Base-by-base conservation (phyloP, 2,329 filamentous ascomycete genomes). In the Penicillium hordei region DNA sequence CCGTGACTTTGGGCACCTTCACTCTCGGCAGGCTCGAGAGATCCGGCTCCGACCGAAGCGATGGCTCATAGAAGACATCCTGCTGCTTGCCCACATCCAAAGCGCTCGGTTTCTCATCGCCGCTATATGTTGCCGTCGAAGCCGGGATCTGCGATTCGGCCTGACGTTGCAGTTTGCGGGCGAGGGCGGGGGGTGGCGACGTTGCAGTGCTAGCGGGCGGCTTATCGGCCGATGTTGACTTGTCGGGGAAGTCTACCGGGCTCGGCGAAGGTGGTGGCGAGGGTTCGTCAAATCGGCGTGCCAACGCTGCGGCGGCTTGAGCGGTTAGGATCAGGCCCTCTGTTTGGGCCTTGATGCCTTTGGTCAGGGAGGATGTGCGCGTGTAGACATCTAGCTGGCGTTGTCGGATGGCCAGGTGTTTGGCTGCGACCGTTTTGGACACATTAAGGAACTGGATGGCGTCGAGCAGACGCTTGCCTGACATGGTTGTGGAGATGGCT, bases 361-460 rank as follows among this genome's bases (percentile, higher is more conserved):
- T 86, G 29, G 85, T 83, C 48, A 90, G 72, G 31, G 83, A 84
- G 2, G 87, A 89, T 0, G 87, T 89, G 63, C 82, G 80, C 49
- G 77, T 85, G 72, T 84, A 89, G 48, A 85, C 73, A 69, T 88
- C 83, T 65, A 87, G 76, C 70, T 89, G 86, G 54, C 82, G 80
- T 53, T 81, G 78, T 23, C 85, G 84, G 48, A 88, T 79, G 42
- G 76, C 77, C 56, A 86, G 72, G 69, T 88, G 86, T 71, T 86
- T 83, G 74, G 75, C 80, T 68, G 87, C 88, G 60, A 93, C 82
- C 34, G 83, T 83, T 59, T 86, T 84, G 50, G 89, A 88, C 70
- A 86, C 89, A 78, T 83, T 86, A 73, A 89, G 81, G 63, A 93
- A 80, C 60, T 87, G 84, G 65, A 87, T 85, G 67, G 89, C 79